Conservation (phyloP, 225 moss, liverwort and hornwort genomes). For the Sphagnum contortum region DNA sequence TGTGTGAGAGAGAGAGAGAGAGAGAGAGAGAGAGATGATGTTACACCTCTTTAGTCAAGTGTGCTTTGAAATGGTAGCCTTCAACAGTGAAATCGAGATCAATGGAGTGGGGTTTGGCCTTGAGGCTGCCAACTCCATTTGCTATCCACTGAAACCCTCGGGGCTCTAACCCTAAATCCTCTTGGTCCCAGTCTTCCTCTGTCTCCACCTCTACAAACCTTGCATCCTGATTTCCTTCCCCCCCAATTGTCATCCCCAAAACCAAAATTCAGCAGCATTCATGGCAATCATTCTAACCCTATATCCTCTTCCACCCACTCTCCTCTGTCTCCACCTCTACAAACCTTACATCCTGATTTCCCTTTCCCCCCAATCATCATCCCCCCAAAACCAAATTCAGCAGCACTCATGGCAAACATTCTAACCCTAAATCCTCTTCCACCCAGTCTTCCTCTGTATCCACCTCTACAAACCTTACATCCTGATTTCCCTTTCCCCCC, state of each 20-base stretch:
- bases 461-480: conserved; percentile 39
- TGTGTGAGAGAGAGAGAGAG: too few relatives aligned
- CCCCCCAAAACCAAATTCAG: background rate
- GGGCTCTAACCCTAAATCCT: conserved; percentile 15
- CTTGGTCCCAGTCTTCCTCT: conserved; percentile 9
- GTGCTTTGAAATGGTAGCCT: conserved; percentile 56
- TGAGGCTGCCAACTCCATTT: conserved; percentile 48
- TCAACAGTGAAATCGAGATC: conserved; percentile 56
- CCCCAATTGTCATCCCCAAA: too few relatives aligned
- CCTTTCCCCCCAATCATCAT: too few relatives aligned
- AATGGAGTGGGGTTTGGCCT: conserved; percentile 45
- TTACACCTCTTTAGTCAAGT: conserved; percentile 56
- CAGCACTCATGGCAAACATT: background rate
- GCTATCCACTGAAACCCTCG: conserved; percentile 75
- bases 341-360: conserved; percentile 42
- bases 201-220: conserved; percentile 23
- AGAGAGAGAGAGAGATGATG: too few relatives aligned
- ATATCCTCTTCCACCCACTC: background rate
- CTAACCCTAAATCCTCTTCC: conserved; percentile 4
- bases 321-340: too few relatives aligned
- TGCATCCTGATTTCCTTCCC: conserved; percentile 38
- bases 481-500: conserved; percentile 16
- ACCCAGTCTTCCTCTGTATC: conserved; percentile 13
- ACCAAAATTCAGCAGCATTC: background rate
- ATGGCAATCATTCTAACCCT: background rate